Evolutionary conservation across 371 early-diverging fungal species (phyloP).

Genomic region (Mortierella sp.): DNA sequence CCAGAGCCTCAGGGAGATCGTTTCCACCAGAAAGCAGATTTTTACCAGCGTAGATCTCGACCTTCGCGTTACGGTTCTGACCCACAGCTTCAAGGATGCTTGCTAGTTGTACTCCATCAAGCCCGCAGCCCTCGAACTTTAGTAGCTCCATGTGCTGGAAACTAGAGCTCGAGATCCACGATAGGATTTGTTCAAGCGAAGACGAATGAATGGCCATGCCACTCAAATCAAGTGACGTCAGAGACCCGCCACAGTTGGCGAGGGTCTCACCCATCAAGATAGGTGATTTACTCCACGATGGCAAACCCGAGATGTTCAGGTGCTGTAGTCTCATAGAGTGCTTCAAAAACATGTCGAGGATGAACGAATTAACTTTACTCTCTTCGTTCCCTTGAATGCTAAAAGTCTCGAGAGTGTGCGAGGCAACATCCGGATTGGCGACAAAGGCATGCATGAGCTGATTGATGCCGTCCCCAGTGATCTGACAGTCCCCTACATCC

Average conservation of each 20-base stretch:
- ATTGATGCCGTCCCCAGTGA: conserved; percentile 53
- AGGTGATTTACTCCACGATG: conserved; percentile 52
- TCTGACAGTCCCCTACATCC: conserved; percentile 36
- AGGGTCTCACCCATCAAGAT: conserved; percentile 48
- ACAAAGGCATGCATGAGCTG: conserved; percentile 55
- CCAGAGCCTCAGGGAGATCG: conserved; percentile 38
- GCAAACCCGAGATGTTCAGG: conserved; percentile 36
- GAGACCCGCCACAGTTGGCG: conserved; percentile 24
- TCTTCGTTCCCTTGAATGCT: conserved; percentile 36
- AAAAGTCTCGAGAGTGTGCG: conserved; percentile 39
- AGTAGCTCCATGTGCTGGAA: conserved; percentile 35
- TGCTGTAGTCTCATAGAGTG: conserved; percentile 40
- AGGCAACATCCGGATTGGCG: conserved; percentile 47
- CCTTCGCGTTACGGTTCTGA: conserved; percentile 28
- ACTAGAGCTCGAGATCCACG: conserved; percentile 28
- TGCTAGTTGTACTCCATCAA: conserved; percentile 35
- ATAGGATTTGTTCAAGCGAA: conserved; percentile 36
- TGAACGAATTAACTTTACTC: conserved; percentile 49
- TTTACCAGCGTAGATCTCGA: conserved; percentile 37
- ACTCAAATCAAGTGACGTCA: conserved; percentile 33
- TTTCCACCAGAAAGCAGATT: conserved; percentile 43
- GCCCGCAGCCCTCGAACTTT: conserved; percentile 40
- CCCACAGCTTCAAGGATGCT: conserved; percentile 41
- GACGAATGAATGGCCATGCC: conserved; percentile 43
- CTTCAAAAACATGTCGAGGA: conserved; percentile 51